Percentiles rank a stretch among this genome's conserved stretches.
Evolutionary conservation across 2,329 filamentous ascomycete genomes (phyloP).

Genomic region (Hirsutella rhossiliensis): DNA sequence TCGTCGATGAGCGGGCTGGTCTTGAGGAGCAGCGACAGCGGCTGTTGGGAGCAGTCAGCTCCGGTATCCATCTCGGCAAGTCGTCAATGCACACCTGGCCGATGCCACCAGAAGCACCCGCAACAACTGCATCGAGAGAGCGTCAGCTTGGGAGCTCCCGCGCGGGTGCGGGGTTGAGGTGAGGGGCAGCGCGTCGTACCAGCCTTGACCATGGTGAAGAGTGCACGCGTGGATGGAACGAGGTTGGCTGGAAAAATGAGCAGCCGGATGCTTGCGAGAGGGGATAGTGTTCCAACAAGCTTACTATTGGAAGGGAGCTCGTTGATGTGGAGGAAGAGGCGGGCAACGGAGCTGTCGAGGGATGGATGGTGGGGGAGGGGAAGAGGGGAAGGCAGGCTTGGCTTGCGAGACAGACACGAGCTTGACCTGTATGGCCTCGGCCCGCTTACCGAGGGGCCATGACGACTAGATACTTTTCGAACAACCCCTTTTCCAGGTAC

Average conservation of each 20-base stretch:
- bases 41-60: slow-evolving; percentile 40
- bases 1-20: slow-evolving; percentile 77
- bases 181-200: slow-evolving; percentile 27
- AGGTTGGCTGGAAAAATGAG: background rate
- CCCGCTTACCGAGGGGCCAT: too few species aligned
- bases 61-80: background rate
- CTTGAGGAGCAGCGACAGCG: slow-evolving; percentile 93
- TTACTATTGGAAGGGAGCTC: background rate
- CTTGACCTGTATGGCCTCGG: too few species aligned
- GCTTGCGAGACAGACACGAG: too few species aligned
- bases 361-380: too few species aligned
- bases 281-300: background rate
- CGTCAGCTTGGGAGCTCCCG: background rate
- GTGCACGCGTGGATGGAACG: background rate
- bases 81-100: slow-evolving; percentile 59
- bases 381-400: too few species aligned
- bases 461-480: too few species aligned
- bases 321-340: background rate
- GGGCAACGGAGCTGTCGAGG: background rate
- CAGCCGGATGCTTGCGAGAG: background rate
- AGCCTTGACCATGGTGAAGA: slow-evolving; percentile 46
- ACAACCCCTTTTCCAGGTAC: too few species aligned
- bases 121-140: slow-evolving; percentile 49
- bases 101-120: slow-evolving; percentile 96
- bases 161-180: slow-evolving; percentile 13